Percentiles rank a stretch among this genome's conserved stretches.
Conservation (phyloP, 2,329 filamentous ascomycete species). For the Didymella glomerata region DNA sequence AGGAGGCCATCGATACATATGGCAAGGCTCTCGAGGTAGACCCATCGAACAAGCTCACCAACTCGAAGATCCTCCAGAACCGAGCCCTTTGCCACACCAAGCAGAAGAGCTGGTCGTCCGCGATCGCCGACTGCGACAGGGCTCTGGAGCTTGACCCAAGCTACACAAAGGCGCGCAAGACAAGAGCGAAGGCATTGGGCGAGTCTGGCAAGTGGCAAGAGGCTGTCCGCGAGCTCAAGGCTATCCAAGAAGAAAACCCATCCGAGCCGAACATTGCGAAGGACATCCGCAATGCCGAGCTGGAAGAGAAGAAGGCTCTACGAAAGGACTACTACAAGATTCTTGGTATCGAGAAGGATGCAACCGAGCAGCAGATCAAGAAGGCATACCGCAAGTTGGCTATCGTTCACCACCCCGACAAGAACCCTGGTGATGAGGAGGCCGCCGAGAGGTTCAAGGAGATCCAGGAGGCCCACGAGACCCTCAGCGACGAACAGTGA, state of each 20-base stretch:
- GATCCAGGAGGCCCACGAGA: conserved; percentile 96
- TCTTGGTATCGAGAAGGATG: conserved; percentile 85
- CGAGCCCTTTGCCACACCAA: conserved; percentile 83
- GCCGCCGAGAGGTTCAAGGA: conserved; percentile 97
- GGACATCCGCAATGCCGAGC: conserved; percentile 87
- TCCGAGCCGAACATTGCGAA: conserved; percentile 80
- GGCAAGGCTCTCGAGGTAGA: conserved; percentile 84
- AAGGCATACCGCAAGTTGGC: conserved; percentile 96
- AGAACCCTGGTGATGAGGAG: conserved; percentile 86
- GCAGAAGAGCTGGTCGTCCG: conserved; percentile 82
- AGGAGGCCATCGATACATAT: conserved; percentile 85
- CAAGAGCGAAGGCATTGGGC: conserved; percentile 88
- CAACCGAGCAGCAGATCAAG: conserved; percentile 86
- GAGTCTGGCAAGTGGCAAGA: conserved; percentile 91
- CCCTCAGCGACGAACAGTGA: conserved; percentile 90
- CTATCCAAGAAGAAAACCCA: conserved; percentile 82
- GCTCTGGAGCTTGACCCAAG: conserved; percentile 82
- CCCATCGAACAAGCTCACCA: conserved; percentile 86
- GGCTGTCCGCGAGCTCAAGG: conserved; percentile 87
- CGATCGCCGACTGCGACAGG: conserved; percentile 84
- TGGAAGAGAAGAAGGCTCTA: conserved; percentile 97
- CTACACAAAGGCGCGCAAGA: conserved; percentile 92
- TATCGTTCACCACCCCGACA: conserved; percentile 94
- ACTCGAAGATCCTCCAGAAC: conserved; percentile 95
- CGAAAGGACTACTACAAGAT: conserved; percentile 99